Conservation (phyloP, 192 early-diverging fungal species). For the Bifiguratus adelaidae region DNA sequence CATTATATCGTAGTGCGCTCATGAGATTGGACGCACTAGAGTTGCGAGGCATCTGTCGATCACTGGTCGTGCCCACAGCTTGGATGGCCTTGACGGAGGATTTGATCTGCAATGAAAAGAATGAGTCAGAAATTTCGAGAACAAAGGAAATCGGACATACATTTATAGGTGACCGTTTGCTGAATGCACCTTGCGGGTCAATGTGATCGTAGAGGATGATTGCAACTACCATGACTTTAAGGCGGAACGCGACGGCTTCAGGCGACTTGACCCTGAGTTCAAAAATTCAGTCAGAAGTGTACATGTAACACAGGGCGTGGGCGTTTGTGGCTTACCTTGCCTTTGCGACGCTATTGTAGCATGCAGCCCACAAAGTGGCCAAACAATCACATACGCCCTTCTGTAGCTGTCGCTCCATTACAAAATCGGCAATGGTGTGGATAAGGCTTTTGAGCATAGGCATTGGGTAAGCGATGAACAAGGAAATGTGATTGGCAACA, state of each 20-base stretch:
- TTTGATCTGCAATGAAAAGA: slow-evolving; percentile 20
- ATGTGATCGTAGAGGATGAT: slow-evolving; percentile 92
- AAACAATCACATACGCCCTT: slow-evolving; percentile 59
- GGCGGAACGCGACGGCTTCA: slow-evolving; percentile 61
- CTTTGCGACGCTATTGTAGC: slow-evolving; percentile 70
- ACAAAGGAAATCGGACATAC: slow-evolving; percentile 32
- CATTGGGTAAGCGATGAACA: slow-evolving; percentile 93
- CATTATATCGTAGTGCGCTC: slow-evolving; percentile 65
- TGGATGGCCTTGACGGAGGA: slow-evolving; percentile 57
- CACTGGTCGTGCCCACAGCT: slow-evolving; percentile 40
- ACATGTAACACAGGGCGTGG: not conserved
- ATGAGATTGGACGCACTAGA: slow-evolving; percentile 45
- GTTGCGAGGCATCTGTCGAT: slow-evolving; percentile 13
- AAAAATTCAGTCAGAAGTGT: not conserved
- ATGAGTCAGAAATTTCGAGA: not conserved
- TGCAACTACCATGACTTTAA: slow-evolving; percentile 80
- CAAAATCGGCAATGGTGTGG: slow-evolving; percentile 63
- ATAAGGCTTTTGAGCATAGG: slow-evolving; percentile 87
- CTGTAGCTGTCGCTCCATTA: slow-evolving; percentile 31
- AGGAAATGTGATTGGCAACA: slow-evolving; percentile 86
- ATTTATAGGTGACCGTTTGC: slow-evolving; percentile 70
- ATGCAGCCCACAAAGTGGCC: slow-evolving; percentile 64
- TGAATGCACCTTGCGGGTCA: slow-evolving; percentile 63
- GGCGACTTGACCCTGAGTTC: slow-evolving; percentile 33
- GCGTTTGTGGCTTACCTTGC: slow-evolving; percentile 23